Percentiles rank a stretch among this genome's conserved stretches.
Conservation (phyloP, 768 basidiomycete genomes). For the Russula olivacea region DNA sequence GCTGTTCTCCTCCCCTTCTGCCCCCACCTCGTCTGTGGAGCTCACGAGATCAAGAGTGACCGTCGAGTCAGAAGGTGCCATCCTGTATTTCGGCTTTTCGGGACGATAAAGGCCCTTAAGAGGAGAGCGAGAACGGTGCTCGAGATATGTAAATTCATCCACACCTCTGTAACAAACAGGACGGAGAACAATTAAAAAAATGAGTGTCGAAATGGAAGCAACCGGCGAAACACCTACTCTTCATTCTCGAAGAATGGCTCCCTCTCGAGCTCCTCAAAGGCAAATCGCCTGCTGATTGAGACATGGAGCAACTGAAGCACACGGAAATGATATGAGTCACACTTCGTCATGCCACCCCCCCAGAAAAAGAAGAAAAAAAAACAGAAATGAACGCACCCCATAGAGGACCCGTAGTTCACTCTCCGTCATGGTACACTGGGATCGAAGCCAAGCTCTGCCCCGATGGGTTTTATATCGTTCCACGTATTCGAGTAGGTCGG, state of each 20-base stretch:
- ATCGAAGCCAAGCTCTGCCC: constrained; percentile 20
- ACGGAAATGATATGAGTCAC: neutral
- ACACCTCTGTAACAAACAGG: constrained; percentile 11
- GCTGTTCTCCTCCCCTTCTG: neutral
- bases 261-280: constrained; percentile 21
- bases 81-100: constrained; percentile 22
- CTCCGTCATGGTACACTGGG: constrained; percentile 15
- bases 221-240: constrained; percentile 15
- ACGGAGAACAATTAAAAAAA: neutral
- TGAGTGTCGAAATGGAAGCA: neutral
- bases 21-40: constrained; percentile 15
- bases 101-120: constrained; percentile 22
- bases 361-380: too few relatives aligned
- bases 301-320: constrained; percentile 16
- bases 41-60: constrained; percentile 19
- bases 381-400: constrained; percentile 14
- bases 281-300: constrained; percentile 18
- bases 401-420: constrained; percentile 18
- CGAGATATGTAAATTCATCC: constrained; percentile 21
- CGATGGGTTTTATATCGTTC: constrained; percentile 13
- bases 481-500: constrained; percentile 20
- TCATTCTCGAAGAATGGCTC: constrained; percentile 22
- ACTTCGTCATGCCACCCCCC: neutral
- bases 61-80: neutral
- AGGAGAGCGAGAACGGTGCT: constrained; percentile 15